Conservation (phyloP, 2,329 filamentous ascomycete species). For the Penicillium verrucosum region DNA sequence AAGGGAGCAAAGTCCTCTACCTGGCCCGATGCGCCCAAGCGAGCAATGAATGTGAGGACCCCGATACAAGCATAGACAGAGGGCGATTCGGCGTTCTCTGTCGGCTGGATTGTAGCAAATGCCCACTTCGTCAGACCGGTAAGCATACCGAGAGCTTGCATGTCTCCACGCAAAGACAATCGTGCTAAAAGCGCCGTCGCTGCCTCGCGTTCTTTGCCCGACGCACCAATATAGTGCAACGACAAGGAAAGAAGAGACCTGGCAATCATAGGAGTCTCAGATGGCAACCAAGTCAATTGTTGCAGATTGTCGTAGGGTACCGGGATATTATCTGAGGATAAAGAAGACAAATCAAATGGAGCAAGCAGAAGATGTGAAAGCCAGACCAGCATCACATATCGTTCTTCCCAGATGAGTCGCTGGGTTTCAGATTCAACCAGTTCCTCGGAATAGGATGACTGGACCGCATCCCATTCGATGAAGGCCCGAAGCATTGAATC, state of each 20-base stretch:
- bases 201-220: conserved; percentile 85
- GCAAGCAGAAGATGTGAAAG: conserved; percentile 76
- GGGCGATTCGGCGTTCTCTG: conserved; percentile 35
- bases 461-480: conserved; percentile 53
- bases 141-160: conserved; percentile 74
- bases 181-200: conserved; percentile 80
- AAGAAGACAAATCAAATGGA: conserved; percentile 84
- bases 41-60: conserved; percentile 73
- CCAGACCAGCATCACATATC: conserved; percentile 86
- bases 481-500: conserved; percentile 75
- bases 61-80: conserved; percentile 76
- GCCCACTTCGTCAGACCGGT: conserved; percentile 68
- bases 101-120: conserved; percentile 56
- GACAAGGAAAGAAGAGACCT: conserved; percentile 68
- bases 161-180: conserved; percentile 78
- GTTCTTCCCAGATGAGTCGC: conserved; percentile 75
- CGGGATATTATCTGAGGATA: conserved; percentile 57
- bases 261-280: conserved; percentile 65
- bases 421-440: conserved; percentile 20
- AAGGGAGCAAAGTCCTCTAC: conserved; percentile 70
- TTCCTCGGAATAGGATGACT: conserved; percentile 12
- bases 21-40: conserved; percentile 67
- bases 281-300: conserved; percentile 48
- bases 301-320: conserved; percentile 35
- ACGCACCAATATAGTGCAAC: conserved; percentile 65